phyloP scores from a whole-genome alignment of 2,329 filamentous ascomycete genomes.

The Allantophomopsis lycopodina region DNA sequence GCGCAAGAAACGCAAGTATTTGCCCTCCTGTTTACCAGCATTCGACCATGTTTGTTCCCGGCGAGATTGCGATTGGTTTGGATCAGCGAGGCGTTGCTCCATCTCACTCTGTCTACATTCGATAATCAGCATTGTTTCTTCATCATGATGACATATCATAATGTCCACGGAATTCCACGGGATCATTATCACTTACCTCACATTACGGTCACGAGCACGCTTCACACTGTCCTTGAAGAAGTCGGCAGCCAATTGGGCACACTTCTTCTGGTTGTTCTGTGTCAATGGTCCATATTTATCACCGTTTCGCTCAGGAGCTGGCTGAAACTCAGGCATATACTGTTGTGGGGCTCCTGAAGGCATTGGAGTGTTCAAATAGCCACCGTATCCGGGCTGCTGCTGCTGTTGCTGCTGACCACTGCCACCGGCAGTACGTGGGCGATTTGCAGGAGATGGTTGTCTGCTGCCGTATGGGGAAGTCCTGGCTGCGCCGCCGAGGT shows the following conservation, averaged over 20 bases:
- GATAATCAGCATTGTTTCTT: too few species aligned
- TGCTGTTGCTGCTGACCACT: conserved; percentile 51
- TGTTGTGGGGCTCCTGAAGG: conserved; percentile 41
- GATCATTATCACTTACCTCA: conserved; percentile 49
- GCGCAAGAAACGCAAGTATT: conserved; percentile 85
- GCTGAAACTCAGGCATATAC: conserved; percentile 57
- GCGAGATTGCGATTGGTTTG: conserved; percentile 57
- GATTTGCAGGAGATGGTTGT: conserved; percentile 53
- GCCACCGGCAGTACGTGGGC: conserved; percentile 74
- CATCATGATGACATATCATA: too few species aligned
- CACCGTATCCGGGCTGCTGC: conserved; percentile 48
- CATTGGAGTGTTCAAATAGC: conserved; percentile 56
- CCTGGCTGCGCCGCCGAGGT: conserved; percentile 63
- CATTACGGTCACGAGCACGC: conserved; percentile 85
- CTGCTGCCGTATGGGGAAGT: conserved; percentile 57
- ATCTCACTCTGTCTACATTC: conserved; percentile 70
- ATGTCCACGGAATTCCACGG: too few species aligned
- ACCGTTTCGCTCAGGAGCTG: conserved; percentile 74
- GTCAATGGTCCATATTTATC: conserved; percentile 57
- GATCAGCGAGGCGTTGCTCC: conserved; percentile 71
- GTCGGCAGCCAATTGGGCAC: conserved; percentile 60
- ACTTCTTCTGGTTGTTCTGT: conserved; percentile 59
- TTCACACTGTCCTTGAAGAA: conserved; percentile 99
- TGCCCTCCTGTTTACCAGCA: conserved; percentile 76
- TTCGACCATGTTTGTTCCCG: conserved; percentile 78